Evolutionary conservation across 2,329 filamentous ascomycete species (phyloP), one percentile per base, ranked within the genome.

Genomic region (Beauveria australis): DNA sequence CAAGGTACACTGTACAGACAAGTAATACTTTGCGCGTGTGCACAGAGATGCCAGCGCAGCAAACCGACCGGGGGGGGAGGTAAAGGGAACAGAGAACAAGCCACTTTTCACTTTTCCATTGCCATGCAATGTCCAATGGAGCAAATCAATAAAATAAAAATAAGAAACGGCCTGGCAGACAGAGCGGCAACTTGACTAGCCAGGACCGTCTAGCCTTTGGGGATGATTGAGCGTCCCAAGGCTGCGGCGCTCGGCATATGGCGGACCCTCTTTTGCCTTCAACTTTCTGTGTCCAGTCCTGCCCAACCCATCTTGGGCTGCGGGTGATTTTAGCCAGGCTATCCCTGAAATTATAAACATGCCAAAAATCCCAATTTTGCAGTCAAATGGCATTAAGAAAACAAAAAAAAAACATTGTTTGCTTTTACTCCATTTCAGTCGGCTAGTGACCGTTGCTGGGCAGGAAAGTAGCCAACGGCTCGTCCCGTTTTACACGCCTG

Each of bases 11-110:
- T 1, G 33, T 37, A 16, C 33, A 16, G 33, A 37, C 12, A 37
- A 37, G 33, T 37, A 12, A 18, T 44, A 49, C 33, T 28, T 40
- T 48, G 54, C 19, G 19, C 53, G 52, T 18, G 22, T 12, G 30
- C 24, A 33, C 41, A 33, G 28, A 37, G 44, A 48, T 57, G 55
- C 55, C 55, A 58, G 46, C 55, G 55, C 55, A 58, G 55, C 55
- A 43, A 58, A 51, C 41, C 19, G 54, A 24, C 43, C 24, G 22
- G 33, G 33, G 33, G 46, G 46, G 19, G 1, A 3, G 16, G 37
- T 37, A 37, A 37, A 33, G 10, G 30, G 33, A 6, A 6, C 12
- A 37, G 12, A 37, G 12, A 37, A 37, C 33, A 37, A 37, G 33
- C 33, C 33, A 37, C 33, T 37, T 37, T 37, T 37, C 33, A 37